These are phyloP conservation scores for Neocucurbitaria cava DNA, from an alignment of 2,329 filamentous ascomycete species.

Conservation along the genomic window DNA sequence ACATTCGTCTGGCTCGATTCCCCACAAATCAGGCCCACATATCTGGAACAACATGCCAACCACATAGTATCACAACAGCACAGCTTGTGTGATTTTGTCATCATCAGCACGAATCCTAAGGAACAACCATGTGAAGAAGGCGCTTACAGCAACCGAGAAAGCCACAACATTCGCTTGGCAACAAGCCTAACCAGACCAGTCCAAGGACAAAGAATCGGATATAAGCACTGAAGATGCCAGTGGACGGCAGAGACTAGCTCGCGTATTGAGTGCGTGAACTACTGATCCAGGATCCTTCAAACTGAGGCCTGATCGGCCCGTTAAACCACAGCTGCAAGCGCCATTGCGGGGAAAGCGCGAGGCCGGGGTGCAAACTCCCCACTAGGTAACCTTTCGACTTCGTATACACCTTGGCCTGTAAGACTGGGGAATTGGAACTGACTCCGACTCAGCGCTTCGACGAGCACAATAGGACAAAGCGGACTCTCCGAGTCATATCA, in stretches of 20 bases:
- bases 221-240: neutral
- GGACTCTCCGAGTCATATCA: neutral
- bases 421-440: neutral
- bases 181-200: neutral
- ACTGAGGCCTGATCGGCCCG: constrained; percentile 1
- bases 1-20: constrained; percentile 7
- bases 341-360: constrained; percentile 8
- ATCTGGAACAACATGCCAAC: constrained; percentile 3
- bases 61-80: neutral
- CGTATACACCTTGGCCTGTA: neutral
- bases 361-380: neutral
- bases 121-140: neutral
- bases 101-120: neutral
- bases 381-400: neutral
- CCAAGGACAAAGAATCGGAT: neutral
- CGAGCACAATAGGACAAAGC: neutral
- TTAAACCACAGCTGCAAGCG: constrained; percentile 1
- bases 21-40: constrained; percentile 9
- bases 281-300: neutral
- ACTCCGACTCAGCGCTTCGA: neutral
- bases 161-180: too few relatives aligned
- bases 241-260: neutral
- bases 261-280: neutral
- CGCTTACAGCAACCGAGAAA: neutral
- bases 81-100: neutral